Evolutionary conservation across 768 basidiomycete genomes (phyloP).

Genomic region (Termitomyces bulborhizus): DNA sequence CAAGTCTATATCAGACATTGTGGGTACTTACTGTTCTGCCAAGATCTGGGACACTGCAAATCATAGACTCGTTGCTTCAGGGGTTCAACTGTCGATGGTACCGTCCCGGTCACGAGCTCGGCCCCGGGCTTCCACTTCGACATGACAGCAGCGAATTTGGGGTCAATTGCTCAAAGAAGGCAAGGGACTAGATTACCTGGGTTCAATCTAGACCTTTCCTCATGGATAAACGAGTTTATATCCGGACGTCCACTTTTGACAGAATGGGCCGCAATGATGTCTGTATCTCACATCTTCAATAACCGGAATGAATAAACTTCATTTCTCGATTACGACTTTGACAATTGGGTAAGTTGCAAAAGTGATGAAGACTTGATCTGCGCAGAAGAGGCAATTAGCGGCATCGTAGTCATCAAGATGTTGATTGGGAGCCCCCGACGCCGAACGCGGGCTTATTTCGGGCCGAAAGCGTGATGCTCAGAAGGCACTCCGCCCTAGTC

Average conservation of each 20-base stretch:
- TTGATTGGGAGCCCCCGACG: neutral
- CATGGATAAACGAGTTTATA: neutral
- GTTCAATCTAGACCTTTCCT: neutral
- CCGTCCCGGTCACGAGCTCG: slow-evolving; percentile 15
- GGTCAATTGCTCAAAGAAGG: neutral
- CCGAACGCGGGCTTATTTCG: neutral
- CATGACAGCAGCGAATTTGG: neutral
- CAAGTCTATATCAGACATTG: neutral
- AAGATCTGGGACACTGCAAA: slow-evolving; percentile 37
- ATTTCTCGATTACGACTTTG: neutral
- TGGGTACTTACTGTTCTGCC: neutral
- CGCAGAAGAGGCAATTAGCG: neutral
- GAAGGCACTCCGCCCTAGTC: neutral
- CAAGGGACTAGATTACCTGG: neutral
- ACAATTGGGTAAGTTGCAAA: too few relatives aligned
- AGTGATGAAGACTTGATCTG: neutral
- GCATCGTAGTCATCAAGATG: too few relatives aligned
- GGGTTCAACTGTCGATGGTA: slow-evolving; percentile 33
- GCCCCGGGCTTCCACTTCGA: neutral
- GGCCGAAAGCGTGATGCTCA: neutral
- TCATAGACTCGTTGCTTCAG: slow-evolving; percentile 34
- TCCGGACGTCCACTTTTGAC: neutral
- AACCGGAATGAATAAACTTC: neutral
- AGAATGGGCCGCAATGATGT: neutral
- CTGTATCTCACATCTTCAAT: neutral